These are phyloP conservation scores for Gracilaria domingensis DNA, from an alignment of 23 red algal genomes.

Conservation along the genomic window DNA sequence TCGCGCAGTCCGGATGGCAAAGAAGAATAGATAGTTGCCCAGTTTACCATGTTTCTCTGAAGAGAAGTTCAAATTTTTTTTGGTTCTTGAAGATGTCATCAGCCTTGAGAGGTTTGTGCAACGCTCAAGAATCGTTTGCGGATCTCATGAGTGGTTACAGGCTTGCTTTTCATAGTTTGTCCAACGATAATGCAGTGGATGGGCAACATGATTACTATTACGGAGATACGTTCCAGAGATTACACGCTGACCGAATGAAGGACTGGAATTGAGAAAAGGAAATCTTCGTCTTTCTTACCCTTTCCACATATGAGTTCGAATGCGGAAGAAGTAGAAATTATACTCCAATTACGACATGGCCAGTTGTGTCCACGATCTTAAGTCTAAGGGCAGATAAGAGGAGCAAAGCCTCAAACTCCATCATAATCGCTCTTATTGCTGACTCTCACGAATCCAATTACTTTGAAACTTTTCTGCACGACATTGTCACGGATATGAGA, in stretches of 20 bases:
- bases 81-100: too few species aligned
- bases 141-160: too few species aligned
- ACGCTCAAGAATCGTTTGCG: too few species aligned
- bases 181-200: not conserved
- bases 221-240: too few species aligned
- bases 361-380: constrained; percentile 28
- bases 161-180: too few species aligned
- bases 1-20: too few species aligned
- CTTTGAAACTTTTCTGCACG: constrained; percentile 2
- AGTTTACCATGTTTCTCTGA: too few species aligned
- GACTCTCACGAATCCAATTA: not conserved
- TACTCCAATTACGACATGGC: not conserved
- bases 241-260: too few species aligned
- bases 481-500: not conserved
- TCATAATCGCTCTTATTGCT: not conserved
- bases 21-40: too few species aligned
- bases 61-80: too few species aligned
- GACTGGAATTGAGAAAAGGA: too few species aligned
- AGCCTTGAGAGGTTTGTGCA: too few species aligned
- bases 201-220: not conserved
- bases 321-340: not conserved
- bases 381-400: not conserved
- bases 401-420: constrained; percentile 2
- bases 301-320: not conserved
- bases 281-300: constrained; percentile 20